Evolutionary conservation across 495 filamentous ascomycete genomes (phyloP).

Genomic region (Aspergillus baeticus): DNA sequence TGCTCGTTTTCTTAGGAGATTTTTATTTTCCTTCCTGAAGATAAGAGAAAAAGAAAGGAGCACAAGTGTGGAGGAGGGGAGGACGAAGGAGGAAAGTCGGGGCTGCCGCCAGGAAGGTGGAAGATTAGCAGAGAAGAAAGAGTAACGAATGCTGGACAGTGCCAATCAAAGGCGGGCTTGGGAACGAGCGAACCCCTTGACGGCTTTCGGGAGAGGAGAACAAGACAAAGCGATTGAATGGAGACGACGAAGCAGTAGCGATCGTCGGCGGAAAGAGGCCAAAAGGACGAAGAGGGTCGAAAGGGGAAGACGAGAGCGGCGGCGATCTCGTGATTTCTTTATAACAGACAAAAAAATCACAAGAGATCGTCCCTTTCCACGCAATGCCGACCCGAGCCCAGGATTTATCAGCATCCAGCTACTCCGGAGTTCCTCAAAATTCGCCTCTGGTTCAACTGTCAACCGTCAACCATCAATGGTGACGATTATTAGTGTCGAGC

Average conservation of each 20-base stretch:
- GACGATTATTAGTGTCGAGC: too few species aligned
- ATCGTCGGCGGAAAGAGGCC: constrained; percentile 8
- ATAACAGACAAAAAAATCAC: too few species aligned
- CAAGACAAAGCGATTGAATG: background rate
- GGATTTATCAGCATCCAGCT: background rate
- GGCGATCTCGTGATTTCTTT: constrained; percentile 5
- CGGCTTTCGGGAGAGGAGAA: constrained; percentile 1
- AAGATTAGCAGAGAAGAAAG: constrained; percentile 6
- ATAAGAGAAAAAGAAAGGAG: constrained; percentile 1
- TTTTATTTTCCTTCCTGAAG: constrained; percentile 5
- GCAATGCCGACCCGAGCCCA: background rate
- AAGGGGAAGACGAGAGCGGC: constrained; percentile 6
- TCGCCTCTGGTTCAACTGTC: too few species aligned
- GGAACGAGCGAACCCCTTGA: constrained; percentile 9
- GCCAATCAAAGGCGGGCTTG: constrained; percentile 1
- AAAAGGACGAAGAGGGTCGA: too few species aligned
- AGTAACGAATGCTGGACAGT: constrained; percentile 6
- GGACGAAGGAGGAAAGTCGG: constrained; percentile 4
- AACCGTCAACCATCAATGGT: too few species aligned
- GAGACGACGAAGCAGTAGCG: constrained; percentile 11
- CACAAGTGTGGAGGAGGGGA: constrained; percentile 1
- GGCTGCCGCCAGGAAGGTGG: background rate
- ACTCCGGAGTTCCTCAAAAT: background rate
- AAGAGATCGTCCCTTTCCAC: background rate
- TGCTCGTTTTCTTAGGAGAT: background rate